These are phyloP conservation scores for Paraconiothyrium sp. DNA, from an alignment of 2,329 filamentous ascomycete genomes.

Conservation along the genomic window DNA sequence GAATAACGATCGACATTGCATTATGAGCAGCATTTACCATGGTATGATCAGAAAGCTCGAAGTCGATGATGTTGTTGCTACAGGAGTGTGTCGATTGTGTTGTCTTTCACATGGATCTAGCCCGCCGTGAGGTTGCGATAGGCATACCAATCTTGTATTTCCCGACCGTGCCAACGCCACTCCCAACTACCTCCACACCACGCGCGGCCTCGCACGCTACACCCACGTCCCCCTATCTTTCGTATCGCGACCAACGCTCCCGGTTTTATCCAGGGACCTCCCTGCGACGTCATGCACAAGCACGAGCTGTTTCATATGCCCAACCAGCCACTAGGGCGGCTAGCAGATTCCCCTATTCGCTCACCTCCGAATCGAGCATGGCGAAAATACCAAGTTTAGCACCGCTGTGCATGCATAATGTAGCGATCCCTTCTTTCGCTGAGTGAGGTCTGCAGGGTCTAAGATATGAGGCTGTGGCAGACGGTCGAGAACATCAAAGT, in stretches of 20 bases:
- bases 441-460: neutral
- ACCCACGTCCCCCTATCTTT: neutral
- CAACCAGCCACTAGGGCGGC: neutral
- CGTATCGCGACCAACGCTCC: neutral
- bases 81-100: neutral
- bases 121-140: neutral
- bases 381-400: neutral
- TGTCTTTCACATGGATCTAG: neutral
- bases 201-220: neutral
- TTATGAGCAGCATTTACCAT: neutral
- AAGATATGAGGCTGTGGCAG: neutral
- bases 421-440: slow-evolving; percentile 1
- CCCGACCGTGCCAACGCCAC: slow-evolving; percentile 1
- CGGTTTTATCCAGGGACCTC: neutral
- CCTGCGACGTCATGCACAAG: neutral
- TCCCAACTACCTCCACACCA: neutral
- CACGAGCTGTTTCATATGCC: neutral
- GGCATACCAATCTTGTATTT: neutral
- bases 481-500: neutral
- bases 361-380: neutral
- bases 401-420: slow-evolving; percentile 3
- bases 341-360: neutral
- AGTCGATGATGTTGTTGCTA: neutral
- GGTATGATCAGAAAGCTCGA: neutral
- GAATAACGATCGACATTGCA: neutral